Conservation (phyloP, 1,284 basidiomycete genomes). For the Cryptococcus sp. region DNA sequence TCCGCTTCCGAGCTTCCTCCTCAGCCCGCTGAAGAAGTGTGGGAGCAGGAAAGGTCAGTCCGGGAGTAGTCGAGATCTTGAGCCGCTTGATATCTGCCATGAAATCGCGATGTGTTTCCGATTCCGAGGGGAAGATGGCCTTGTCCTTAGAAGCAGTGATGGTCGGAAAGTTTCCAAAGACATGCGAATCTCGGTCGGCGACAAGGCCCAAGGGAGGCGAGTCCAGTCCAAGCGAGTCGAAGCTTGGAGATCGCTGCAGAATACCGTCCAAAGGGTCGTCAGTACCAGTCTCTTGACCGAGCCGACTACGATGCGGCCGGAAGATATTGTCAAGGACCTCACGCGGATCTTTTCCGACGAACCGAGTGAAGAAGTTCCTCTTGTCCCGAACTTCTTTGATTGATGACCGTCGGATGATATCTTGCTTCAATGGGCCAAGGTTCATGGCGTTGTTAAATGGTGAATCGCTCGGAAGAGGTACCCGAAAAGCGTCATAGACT, state of each 20-base stretch:
- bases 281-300: neutral
- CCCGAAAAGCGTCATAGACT: conserved; percentile 26
- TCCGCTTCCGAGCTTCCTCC: conserved; percentile 21
- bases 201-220: no score
- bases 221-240: neutral
- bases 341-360: conserved; percentile 20
- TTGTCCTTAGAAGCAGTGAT: no score
- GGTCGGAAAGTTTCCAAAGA: no score
- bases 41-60: conserved; percentile 28
- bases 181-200: no score
- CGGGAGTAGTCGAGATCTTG: conserved; percentile 26
- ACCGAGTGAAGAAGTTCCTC: conserved; percentile 20
- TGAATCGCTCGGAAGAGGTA: conserved; percentile 23
- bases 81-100: conserved; percentile 15
- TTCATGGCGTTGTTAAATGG: neutral
- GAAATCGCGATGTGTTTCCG: conserved; percentile 17
- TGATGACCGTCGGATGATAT: conserved; percentile 1
- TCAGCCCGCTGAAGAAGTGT: conserved; percentile 22
- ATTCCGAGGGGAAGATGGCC: conserved; percentile 1
- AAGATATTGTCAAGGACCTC: conserved; percentile 22
- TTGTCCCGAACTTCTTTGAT: conserved; percentile 2
- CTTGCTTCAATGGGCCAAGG: neutral
- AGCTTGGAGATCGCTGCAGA: neutral
- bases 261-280: neutral
- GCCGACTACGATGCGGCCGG: conserved; percentile 1